phyloP scores from a whole-genome alignment of 2,329 filamentous ascomycete genomes.

The Alternaria tenuissima region DNA sequence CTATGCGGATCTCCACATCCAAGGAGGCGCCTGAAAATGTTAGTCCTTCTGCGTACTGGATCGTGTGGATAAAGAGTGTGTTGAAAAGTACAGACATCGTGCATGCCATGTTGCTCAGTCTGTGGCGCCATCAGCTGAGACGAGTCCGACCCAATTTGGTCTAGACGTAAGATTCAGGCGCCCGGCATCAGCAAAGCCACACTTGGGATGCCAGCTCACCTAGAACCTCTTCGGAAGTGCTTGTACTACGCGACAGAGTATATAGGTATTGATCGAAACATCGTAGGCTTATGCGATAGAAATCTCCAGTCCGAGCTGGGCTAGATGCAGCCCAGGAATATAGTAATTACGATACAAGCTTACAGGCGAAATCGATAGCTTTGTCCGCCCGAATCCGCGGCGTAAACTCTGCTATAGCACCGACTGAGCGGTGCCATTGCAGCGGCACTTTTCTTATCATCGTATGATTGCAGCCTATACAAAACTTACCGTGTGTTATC shows the following conservation, averaged over 20 bases:
- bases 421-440: neutral
- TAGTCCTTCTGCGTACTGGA: neutral
- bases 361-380: neutral
- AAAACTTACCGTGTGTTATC: neutral
- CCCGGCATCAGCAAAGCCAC: slow-evolving; percentile 1
- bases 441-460: neutral
- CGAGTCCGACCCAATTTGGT: slow-evolving; percentile 2
- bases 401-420: neutral
- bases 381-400: neutral
- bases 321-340: neutral
- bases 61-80: neutral
- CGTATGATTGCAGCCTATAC: neutral
- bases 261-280: neutral
- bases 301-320: neutral
- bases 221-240: neutral
- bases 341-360: neutral
- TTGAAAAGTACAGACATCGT: neutral
- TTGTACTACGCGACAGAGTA: neutral
- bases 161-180: slow-evolving; percentile 9
- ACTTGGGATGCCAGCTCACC: neutral
- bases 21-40: neutral
- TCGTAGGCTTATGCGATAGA: neutral
- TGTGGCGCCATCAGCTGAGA: slow-evolving; percentile 12
- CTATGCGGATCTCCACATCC: neutral
- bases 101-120: neutral